Evolutionary conservation across 108 stramenopile genomes (phyloP).

Genomic region (Bacterosira constricta): DNA sequence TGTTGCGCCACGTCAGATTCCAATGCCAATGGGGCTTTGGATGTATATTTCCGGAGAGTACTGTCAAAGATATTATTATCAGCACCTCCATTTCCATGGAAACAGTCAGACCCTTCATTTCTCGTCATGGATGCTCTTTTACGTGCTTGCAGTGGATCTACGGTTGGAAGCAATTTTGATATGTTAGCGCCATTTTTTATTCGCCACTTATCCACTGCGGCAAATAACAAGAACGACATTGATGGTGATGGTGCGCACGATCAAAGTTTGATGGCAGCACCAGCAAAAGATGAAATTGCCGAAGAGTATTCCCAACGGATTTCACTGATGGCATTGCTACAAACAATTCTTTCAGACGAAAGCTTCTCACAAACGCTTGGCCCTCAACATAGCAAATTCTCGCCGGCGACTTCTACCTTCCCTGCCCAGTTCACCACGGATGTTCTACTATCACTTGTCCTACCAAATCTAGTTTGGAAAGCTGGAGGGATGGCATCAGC

Average conservation of each 20-base stretch:
- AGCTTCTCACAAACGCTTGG: conserved; percentile 14
- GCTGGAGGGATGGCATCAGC: conserved; percentile 37
- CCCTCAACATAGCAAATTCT: background rate
- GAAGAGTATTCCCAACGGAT: conserved; percentile 49
- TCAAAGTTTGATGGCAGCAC: background rate
- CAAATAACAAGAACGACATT: background rate
- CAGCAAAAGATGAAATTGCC: conserved; percentile 8
- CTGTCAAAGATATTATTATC: conserved; percentile 10
- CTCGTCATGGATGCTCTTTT: conserved; percentile 32
- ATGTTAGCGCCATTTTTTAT: conserved; percentile 41
- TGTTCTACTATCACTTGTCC: conserved; percentile 28
- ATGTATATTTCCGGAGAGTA: conserved; percentile 33
- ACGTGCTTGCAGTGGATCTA: conserved; percentile 19
- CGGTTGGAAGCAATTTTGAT: conserved; percentile 39
- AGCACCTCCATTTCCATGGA: conserved; percentile 43
- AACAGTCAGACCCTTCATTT: conserved; percentile 25
- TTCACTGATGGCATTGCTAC: conserved; percentile 39
- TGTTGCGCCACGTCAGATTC: background rate
- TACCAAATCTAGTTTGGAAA: conserved; percentile 47
- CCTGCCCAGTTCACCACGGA: conserved; percentile 17
- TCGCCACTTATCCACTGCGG: conserved; percentile 23
- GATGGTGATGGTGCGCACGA: background rate
- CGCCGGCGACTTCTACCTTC: background rate
- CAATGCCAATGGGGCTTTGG: conserved; percentile 7
- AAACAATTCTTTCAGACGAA: conserved; percentile 35